Conservation (phyloP, 129 eudicot genomes). For the Centella asiatica region DNA sequence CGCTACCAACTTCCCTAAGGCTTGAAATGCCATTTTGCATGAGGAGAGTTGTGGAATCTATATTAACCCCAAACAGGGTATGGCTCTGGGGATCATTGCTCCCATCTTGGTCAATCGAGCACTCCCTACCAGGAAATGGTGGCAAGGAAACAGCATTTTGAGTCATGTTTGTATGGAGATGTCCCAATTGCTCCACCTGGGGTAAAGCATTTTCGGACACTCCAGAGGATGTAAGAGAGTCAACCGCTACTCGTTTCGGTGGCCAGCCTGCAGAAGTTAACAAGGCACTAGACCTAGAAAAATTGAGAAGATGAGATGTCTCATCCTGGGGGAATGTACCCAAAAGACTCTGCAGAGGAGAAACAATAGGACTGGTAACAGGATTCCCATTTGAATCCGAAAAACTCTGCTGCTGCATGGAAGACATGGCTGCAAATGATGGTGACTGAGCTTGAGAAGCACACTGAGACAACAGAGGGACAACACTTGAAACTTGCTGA, state of each 20-base stretch:
- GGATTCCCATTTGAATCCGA: conserved; percentile 48
- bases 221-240: conserved; percentile 44
- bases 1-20: conserved; percentile 33
- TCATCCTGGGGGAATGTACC: conserved; percentile 62
- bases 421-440: conserved; percentile 28
- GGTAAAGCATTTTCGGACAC: conserved; percentile 38
- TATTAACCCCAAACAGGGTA: conserved; percentile 57
- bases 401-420: conserved; percentile 45
- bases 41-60: conserved; percentile 43
- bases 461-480: conserved; percentile 21
- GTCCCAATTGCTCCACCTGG: conserved; percentile 49
- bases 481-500: conserved; percentile 9
- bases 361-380: conserved; percentile 24
- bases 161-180: conserved; percentile 33
- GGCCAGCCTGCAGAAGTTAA: conserved; percentile 60
- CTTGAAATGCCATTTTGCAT: conserved; percentile 52
- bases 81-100: conserved; percentile 43
- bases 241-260: conserved; percentile 73
- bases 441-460: conserved; percentile 37
- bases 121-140: conserved; percentile 72
- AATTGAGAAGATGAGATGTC: conserved; percentile 43
- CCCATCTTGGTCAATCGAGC: conserved; percentile 40
- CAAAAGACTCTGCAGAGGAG: conserved; percentile 48
- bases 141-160: conserved; percentile 48
- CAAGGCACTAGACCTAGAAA: conserved; percentile 39